Conservation (phyloP, 2,329 filamentous ascomycete species). For the Aspergillus amoenus region DNA sequence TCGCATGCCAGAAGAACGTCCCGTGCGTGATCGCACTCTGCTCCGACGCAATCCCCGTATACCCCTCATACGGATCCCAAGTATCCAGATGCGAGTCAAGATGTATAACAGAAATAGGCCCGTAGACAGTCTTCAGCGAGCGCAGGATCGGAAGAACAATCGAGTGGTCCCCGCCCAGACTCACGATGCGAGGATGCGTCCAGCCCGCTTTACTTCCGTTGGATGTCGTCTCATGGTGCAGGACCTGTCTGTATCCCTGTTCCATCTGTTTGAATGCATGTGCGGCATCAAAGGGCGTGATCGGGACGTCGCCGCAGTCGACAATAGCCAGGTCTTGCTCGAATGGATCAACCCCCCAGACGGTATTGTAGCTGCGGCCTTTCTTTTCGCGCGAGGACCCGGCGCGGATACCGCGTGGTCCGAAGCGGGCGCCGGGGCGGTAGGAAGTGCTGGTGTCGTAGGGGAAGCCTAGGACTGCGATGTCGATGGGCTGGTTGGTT, state of each 20-base stretch:
- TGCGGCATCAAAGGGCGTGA: constrained; percentile 26
- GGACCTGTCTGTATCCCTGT: constrained; percentile 18
- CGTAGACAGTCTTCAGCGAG: constrained; percentile 23
- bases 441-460: constrained; percentile 35
- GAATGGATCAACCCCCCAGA: constrained; percentile 29
- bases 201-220: constrained; percentile 12
- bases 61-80: constrained; percentile 25
- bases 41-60: constrained; percentile 21
- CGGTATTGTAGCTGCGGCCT: constrained; percentile 28
- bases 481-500: constrained; percentile 18
- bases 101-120: constrained; percentile 26
- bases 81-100: constrained; percentile 32
- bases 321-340: constrained; percentile 21
- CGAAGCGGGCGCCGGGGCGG: constrained; percentile 32
- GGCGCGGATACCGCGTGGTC: constrained; percentile 32
- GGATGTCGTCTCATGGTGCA: constrained; percentile 15
- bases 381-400: constrained; percentile 30
- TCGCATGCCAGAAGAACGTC: constrained; percentile 29
- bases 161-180: constrained; percentile 26
- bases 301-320: constrained; percentile 31
- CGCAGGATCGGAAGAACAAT: constrained; percentile 27
- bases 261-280: constrained; percentile 29
- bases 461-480: constrained; percentile 33
- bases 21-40: constrained; percentile 27
- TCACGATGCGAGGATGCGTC: constrained; percentile 18